Evolutionary conservation across 2,329 filamentous ascomycete species (phyloP).

Genomic region (Cytospora paraplurivora): DNA sequence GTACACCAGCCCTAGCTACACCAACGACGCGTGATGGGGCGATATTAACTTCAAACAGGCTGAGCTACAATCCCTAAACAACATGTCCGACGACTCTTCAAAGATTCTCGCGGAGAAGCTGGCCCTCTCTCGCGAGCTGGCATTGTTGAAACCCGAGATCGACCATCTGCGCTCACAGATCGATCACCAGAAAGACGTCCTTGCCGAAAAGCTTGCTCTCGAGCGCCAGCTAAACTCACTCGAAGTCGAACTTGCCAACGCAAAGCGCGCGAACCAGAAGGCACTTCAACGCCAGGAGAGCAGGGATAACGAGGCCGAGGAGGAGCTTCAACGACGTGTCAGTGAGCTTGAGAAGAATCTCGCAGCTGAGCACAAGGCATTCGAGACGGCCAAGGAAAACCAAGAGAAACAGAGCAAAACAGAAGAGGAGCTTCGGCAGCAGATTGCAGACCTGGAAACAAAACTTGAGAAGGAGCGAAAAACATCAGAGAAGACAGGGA

Average conservation of each 20-base stretch:
- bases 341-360: conserved; percentile 39
- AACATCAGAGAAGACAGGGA: conserved; percentile 37
- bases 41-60: conserved; percentile 50
- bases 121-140: conserved; percentile 53
- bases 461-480: conserved; percentile 64
- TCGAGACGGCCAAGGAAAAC: conserved; percentile 38
- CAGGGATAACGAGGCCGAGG: conserved; percentile 43
- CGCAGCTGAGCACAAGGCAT: conserved; percentile 6
- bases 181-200: conserved; percentile 63
- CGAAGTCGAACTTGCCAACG: conserved; percentile 81
- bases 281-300: conserved; percentile 33
- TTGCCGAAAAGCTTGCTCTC: conserved; percentile 78
- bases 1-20: conserved; percentile 36
- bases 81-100: conserved; percentile 67
- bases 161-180: conserved; percentile 59
- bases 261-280: conserved; percentile 52
- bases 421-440: conserved; percentile 24
- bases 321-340: conserved; percentile 44
- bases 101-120: conserved; percentile 66
- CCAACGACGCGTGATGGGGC: not conserved
- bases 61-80: conserved; percentile 70
- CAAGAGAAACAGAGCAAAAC: conserved; percentile 35
- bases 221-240: conserved; percentile 76
- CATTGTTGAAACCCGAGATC: conserved; percentile 56
- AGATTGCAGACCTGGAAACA: conserved; percentile 39